Evolutionary conservation across 31 red algal species (phyloP).

Genomic region (Odonthalia washingtoniensis): DNA sequence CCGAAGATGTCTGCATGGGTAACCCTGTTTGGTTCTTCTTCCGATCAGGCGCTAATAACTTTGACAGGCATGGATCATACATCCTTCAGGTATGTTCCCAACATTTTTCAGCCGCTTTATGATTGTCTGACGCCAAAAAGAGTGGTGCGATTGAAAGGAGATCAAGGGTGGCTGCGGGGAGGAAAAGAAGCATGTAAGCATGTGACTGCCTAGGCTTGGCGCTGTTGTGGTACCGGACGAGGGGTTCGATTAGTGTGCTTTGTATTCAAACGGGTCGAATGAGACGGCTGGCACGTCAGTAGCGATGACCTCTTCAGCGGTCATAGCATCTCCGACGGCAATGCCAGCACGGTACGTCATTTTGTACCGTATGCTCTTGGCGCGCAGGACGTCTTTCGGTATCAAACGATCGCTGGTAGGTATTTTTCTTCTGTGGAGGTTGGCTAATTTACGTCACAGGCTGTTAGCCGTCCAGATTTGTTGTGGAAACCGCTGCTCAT

Average conservation of each 20-base stretch:
- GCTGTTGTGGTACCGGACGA: background rate
- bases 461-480: background rate
- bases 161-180: background rate
- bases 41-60: slow-evolving; percentile 4
- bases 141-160: background rate
- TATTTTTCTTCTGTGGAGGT: slow-evolving; percentile 1
- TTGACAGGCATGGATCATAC: background rate
- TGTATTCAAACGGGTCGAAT: too few relatives aligned
- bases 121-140: background rate
- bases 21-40: background rate
- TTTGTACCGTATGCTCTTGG: slow-evolving; percentile 3
- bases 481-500: background rate
- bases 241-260: background rate
- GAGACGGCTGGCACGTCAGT: background rate
- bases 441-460: background rate
- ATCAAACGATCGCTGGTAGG: slow-evolving; percentile 26
- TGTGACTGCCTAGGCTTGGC: background rate
- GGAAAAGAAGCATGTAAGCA: background rate
- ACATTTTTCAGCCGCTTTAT: background rate
- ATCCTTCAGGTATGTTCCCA: background rate
- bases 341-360: background rate
- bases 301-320: background rate
- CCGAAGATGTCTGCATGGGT: background rate
- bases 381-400: background rate
- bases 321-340: too few relatives aligned